Percentiles rank a stretch among this genome's conserved stretches.
These are phyloP conservation scores for Xerocomellus intermedius DNA, from an alignment of 768 basidiomycete species.

Conservation along the genomic window DNA sequence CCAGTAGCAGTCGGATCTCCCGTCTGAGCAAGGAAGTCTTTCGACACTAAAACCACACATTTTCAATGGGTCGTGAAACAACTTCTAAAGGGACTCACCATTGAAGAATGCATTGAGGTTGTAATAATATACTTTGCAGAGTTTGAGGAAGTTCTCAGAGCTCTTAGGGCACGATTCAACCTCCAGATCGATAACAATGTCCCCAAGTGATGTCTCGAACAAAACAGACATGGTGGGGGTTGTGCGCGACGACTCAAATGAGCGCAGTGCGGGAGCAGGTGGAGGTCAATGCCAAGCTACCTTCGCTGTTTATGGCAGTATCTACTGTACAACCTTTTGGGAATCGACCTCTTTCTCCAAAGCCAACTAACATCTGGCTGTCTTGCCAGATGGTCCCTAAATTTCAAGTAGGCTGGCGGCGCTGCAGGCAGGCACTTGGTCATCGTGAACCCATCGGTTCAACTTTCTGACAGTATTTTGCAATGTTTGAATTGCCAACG, in stretches of 20 bases:
- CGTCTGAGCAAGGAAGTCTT: conserved; percentile 93
- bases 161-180: conserved; percentile 86
- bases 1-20: conserved; percentile 98
- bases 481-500: too few relatives aligned
- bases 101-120: conserved; percentile 98
- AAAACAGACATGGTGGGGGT: conserved; percentile 80
- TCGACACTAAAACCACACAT: conserved; percentile 63
- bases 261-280: not conserved
- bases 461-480: not conserved
- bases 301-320: too few relatives aligned
- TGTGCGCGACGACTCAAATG: not conserved
- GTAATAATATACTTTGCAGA: conserved; percentile 97
- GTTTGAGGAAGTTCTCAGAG: conserved; percentile 94
- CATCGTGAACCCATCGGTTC: not conserved
- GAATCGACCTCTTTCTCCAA: not conserved
- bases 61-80: conserved; percentile 1
- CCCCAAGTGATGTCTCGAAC: conserved; percentile 95
- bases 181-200: conserved; percentile 95
- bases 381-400: too few relatives aligned
- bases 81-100: conserved; percentile 50
- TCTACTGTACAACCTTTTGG: too few relatives aligned
- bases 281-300: too few relatives aligned
- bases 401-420: not conserved
- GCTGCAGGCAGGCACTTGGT: not conserved
- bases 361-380: too few relatives aligned